Base-by-base conservation (phyloP, 1,284 basidiomycete species). In the Ustilago sp. region DNA sequence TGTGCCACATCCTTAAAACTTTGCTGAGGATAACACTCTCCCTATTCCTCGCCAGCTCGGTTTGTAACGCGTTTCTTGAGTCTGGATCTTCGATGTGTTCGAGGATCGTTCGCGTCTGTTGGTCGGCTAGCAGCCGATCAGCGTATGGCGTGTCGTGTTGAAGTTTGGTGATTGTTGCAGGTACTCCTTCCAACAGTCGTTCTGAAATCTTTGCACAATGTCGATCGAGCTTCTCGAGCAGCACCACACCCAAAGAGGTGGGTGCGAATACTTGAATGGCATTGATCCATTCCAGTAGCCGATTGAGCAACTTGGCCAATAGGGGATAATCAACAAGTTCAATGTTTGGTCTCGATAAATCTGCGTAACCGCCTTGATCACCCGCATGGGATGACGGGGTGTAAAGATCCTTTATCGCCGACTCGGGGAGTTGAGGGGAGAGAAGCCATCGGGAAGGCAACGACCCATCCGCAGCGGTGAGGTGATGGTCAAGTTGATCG, bases 211-310 rank as follows among this genome's bases (percentile, higher is more conserved):
- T 13, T 0, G 47, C 58, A 39, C 69, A 67, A 8, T 68, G 61
- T 0, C 0, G 1, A 12, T 66, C 62, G 15, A 79, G 59, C 11
- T 9, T 7, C 1, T 23, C 2, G 19, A 60, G 13, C 3, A 77
- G 53, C 0, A 11, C 6, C 0, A 4, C 1, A 3, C 55, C 35
- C 0, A 75, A 47, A 0, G 41, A 52, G 15, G 38, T 17, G 4
- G 74, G 72, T 12, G 74, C 67, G 38, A 76, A 79, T 0, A 57
- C 15, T 11, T 64, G 59, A 4, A 76, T 35, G 11, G 69, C 77
- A 12, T 76, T 73, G 13, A 70, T 51, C 61, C 59, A 66, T 7
- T 45, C 59, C 35, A 76, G 19, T 0, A 76, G 43, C 1, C 63
- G 53, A 31, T 79, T 79, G 38, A 79, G 51, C 35, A 73, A 57